Evolutionary conservation across 345 rosid species (phyloP), one percentile per base, ranked within the genome.

Genomic region (Populus ilicifolia): DNA sequence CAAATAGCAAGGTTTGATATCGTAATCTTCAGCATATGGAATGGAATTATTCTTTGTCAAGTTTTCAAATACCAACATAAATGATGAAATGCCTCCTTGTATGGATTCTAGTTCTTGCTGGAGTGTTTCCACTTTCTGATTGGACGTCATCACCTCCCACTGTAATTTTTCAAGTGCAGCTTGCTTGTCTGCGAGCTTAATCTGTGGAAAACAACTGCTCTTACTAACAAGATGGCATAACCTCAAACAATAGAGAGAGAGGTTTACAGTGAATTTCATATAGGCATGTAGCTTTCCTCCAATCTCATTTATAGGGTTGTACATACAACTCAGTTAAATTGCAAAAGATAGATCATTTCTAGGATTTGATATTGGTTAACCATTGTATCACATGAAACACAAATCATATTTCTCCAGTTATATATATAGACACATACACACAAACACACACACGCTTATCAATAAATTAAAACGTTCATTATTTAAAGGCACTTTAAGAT

Each of bases 161-260:
- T 86, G 98, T 48, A 85, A 80, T 89, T 91, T 96, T 77, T 96
- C 99, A 61, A 93, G 83, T 16, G 94, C 90, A 48, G 99, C 99
- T 84, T 94, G 98, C 87, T 82, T 96, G 86, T 96, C 99, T 44
- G 98, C 99, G 78, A 94, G 97, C 84, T 92, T 91, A 76, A 96
- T 85, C 98, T 90, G 89, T 65, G 64, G 64, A 56, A 27, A 48
- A 70, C 50, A 69, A 43, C 16, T 76, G 69, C 39, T 20, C 67
- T 67, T 78, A 41, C 59, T 23, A 39, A 78, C 48, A 80, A 43
- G 18, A 72, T 43, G 64, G 65, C 62, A 72, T 77, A 29, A 74
- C 70, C 36, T 70, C 70, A 12, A 74, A 61, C 66, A 75, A 27
- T 27, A 67, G 43, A 67, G 41, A 25, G 17, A 11, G 70, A 63